Conservation (phyloP, 2,329 filamentous ascomycete genomes). For the Fusarium mundagurra region DNA sequence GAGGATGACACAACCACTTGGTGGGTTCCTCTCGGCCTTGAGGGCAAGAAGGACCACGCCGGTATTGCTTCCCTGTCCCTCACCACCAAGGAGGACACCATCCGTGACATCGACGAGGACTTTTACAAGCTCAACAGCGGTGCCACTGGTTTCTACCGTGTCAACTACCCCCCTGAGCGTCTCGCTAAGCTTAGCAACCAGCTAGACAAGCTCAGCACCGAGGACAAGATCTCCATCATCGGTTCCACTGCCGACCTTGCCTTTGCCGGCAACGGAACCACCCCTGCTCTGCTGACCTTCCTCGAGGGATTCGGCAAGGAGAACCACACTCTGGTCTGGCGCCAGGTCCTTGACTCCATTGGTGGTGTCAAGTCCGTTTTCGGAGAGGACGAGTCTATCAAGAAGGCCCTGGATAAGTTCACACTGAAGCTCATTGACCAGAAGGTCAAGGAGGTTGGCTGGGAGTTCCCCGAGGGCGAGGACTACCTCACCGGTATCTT, state of each 20-base stretch:
- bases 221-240: constrained; percentile 93
- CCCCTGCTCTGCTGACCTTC: constrained; percentile 82
- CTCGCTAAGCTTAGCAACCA: constrained; percentile 82
- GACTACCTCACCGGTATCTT: constrained; percentile 85
- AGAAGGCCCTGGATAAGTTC: constrained; percentile 80
- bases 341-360: constrained; percentile 81
- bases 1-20: constrained; percentile 92
- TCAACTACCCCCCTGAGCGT: constrained; percentile 89
- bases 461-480: constrained; percentile 82
- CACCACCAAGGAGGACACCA: constrained; percentile 78
- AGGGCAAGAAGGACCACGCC: constrained; percentile 74
- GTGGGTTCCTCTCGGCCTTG: constrained; percentile 93
- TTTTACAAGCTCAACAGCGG: constrained; percentile 97
- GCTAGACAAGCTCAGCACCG: constrained; percentile 77
- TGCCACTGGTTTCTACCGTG: constrained; percentile 88
- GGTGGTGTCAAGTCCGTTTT: constrained; percentile 86
- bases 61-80: constrained; percentile 74
- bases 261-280: constrained; percentile 85
- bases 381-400: constrained; percentile 76
- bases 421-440: constrained; percentile 78
- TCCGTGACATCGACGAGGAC: constrained; percentile 76
- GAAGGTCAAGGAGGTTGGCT: constrained; percentile 83
- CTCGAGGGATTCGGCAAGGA: constrained; percentile 86
- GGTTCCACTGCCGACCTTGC: constrained; percentile 91
- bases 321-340: constrained; percentile 88